These are phyloP conservation scores for Furcasterigmium furcatum DNA, from an alignment of 2,329 filamentous ascomycete species.

Conservation along the genomic window DNA sequence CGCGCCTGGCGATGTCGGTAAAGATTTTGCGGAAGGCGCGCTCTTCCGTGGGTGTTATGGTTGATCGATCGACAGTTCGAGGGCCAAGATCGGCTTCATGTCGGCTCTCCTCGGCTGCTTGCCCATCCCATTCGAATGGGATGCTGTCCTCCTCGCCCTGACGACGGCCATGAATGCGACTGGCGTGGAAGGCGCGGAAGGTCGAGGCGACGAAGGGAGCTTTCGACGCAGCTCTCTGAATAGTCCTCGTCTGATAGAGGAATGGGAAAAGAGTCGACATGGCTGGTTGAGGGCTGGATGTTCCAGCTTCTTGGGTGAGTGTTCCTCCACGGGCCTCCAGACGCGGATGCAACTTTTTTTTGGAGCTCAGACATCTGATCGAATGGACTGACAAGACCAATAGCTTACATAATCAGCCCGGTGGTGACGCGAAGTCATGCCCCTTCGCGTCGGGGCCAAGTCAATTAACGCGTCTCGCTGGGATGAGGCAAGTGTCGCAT, in stretches of 20 bases:
- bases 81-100: conserved; percentile 1
- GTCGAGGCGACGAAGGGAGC: conserved; percentile 5
- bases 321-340: no score
- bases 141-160: conserved; percentile 27
- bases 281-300: background rate
- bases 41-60: conserved; percentile 56
- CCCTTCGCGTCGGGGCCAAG: conserved; percentile 5
- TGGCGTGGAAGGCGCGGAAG: conserved; percentile 12
- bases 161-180: conserved; percentile 18
- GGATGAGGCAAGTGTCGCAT: background rate
- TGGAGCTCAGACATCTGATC: background rate
- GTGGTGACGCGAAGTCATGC: conserved; percentile 4
- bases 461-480: conserved; percentile 5
- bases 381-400: background rate
- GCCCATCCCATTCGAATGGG: conserved; percentile 47
- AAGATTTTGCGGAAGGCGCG: conserved; percentile 59
- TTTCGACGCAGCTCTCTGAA: conserved; percentile 33
- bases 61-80: conserved; percentile 27
- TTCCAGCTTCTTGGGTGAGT: background rate
- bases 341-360: background rate
- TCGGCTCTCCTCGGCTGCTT: conserved; percentile 14
- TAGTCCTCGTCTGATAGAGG: conserved; percentile 69
- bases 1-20: conserved; percentile 27
- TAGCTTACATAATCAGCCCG: conserved; percentile 1
- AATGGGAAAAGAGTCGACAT: conserved; percentile 56